Evolutionary conservation across 257 asterid species (phyloP).

Genomic region (Capsicum baccatum): DNA sequence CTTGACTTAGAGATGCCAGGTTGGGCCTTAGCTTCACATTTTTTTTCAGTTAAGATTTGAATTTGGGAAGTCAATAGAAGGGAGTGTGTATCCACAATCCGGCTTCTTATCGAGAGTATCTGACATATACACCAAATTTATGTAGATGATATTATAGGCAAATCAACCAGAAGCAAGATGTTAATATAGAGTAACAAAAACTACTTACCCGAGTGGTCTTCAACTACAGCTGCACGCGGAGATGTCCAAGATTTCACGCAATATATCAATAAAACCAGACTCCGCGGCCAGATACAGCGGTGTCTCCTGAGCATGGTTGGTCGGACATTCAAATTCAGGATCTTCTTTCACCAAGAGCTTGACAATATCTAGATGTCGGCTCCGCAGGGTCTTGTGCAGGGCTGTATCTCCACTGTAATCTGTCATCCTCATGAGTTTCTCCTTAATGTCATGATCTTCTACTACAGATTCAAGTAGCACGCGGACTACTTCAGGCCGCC

Average conservation of each 20-base stretch:
- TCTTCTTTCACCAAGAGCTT: neutral
- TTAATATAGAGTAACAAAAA: no score
- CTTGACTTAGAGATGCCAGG: no score
- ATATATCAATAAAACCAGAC: neutral
- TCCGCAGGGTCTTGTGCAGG: neutral
- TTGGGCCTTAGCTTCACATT: neutral
- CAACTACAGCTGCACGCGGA: slow-evolving; percentile 12
- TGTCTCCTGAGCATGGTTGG: slow-evolving; percentile 31
- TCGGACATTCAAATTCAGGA: slow-evolving; percentile 16
- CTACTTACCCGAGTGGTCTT: no score
- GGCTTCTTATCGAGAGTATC: neutral
- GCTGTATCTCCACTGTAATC: neutral
- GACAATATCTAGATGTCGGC: neutral
- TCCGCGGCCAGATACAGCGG: slow-evolving; percentile 36
- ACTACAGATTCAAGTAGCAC: neutral
- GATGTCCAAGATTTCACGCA: slow-evolving; percentile 17
- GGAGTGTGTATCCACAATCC: neutral
- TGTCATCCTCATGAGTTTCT: neutral
- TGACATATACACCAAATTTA: neutral
- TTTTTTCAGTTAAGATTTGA: no score
- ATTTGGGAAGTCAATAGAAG: neutral
- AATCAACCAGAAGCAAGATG: no score
- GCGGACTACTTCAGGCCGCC: neutral
- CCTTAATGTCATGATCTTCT: no score
- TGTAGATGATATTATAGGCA: no score